Conservation (phyloP, 495 filamentous ascomycete genomes). For the Jackrogersella minutella region DNA sequence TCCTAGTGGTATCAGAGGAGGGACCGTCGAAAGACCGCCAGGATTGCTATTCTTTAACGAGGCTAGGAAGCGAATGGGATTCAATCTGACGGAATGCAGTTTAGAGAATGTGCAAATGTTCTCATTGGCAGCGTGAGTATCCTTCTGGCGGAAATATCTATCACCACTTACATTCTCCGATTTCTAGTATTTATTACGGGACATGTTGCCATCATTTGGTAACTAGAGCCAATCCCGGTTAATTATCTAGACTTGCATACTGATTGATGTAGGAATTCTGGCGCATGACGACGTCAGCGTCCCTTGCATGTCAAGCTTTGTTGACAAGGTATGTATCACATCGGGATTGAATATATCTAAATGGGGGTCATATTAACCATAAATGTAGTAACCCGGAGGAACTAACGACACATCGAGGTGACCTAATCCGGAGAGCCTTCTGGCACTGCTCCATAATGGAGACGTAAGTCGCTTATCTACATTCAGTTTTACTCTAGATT, state of each 20-base stretch:
- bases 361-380: slow-evolving; percentile 14
- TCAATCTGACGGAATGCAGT: slow-evolving; percentile 61
- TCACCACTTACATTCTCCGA: slow-evolving; percentile 7
- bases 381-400: slow-evolving; percentile 54
- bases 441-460: slow-evolving; percentile 69
- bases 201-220: slow-evolving; percentile 60
- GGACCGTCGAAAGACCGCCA: slow-evolving; percentile 57
- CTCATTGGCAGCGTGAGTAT: slow-evolving; percentile 59
- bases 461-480: slow-evolving; percentile 49
- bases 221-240: slow-evolving; percentile 16
- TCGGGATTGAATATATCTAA: not conserved
- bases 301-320: slow-evolving; percentile 60
- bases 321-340: slow-evolving; percentile 54
- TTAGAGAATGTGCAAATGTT: slow-evolving; percentile 66
- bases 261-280: slow-evolving; percentile 61
- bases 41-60: slow-evolving; percentile 67
- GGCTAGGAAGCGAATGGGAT: slow-evolving; percentile 65
- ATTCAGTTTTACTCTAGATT: not conserved
- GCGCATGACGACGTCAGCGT: slow-evolving; percentile 62
- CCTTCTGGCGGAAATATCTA: not conserved
- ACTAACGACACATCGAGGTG: slow-evolving; percentile 55
- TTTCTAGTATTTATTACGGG: slow-evolving; percentile 60
- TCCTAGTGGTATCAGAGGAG: slow-evolving; percentile 62
- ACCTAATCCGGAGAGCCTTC: slow-evolving; percentile 62
- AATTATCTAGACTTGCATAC: slow-evolving; percentile 6